Evolutionary conservation across 768 basidiomycete species (phyloP).

Genomic region (Rhodocollybia butyracea): DNA sequence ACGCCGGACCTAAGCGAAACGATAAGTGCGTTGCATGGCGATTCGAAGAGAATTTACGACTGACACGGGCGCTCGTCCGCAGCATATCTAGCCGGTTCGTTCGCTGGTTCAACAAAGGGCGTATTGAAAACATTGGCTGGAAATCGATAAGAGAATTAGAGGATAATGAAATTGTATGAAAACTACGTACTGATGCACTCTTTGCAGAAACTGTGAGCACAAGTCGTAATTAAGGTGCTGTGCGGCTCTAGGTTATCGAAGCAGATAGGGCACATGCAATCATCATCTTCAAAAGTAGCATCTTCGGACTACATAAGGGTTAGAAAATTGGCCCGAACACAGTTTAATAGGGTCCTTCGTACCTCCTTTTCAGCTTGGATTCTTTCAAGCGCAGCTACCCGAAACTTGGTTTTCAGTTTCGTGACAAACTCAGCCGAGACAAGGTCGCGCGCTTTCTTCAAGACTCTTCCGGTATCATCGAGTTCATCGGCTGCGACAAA

Average conservation of each 20-base stretch:
- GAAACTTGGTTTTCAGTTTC: conserved; percentile 45
- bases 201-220: conserved; percentile 60
- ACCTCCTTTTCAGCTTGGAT: conserved; percentile 56
- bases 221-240: conserved; percentile 54
- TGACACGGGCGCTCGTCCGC: conserved; percentile 49
- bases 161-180: not conserved
- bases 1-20: conserved; percentile 50
- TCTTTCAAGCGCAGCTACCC: conserved; percentile 36
- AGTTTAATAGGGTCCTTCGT: conserved; percentile 13
- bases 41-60: conserved; percentile 15
- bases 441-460: conserved; percentile 41
- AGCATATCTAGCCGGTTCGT: conserved; percentile 28
- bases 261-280: conserved; percentile 60
- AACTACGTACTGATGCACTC: conserved; percentile 48
- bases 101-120: conserved; percentile 29
- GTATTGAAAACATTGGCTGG: conserved; percentile 43
- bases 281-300: conserved; percentile 48
- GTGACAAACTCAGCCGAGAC: conserved; percentile 47
- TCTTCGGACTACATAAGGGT: conserved; percentile 36
- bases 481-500: conserved; percentile 40
- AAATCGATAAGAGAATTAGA: not conserved
- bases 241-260: conserved; percentile 54
- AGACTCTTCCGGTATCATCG: conserved; percentile 35
- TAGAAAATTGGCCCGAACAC: not conserved
- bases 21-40: not conserved